phyloP scores from a whole-genome alignment of 2,329 filamentous ascomycete species.

The Xylogone sp. region DNA sequence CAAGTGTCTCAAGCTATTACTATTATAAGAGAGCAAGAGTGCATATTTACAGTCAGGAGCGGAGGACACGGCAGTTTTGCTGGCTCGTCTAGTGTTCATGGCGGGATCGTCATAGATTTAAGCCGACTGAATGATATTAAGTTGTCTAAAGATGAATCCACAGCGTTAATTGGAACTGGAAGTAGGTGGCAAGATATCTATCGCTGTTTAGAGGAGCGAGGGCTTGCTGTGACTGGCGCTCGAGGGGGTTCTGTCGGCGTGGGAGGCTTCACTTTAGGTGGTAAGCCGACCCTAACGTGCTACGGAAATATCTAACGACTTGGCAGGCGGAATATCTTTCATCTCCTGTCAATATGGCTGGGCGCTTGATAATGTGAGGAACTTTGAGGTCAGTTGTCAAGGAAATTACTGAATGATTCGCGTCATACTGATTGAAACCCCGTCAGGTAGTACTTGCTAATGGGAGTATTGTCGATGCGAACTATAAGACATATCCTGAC shows the following conservation, averaged over 20 bases:
- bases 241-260: conserved; percentile 10
- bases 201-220: conserved; percentile 5
- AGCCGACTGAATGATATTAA: conserved; percentile 26
- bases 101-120: conserved; percentile 30
- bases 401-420: too few relatives aligned
- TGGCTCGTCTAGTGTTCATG: conserved; percentile 31
- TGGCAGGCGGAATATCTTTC: conserved; percentile 12
- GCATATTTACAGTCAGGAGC: conserved; percentile 37
- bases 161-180: conserved; percentile 4
- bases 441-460: conserved; percentile 36
- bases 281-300: conserved; percentile 1
- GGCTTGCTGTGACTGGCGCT: conserved; percentile 10
- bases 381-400: conserved; percentile 7
- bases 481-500: conserved; percentile 38
- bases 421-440: too few relatives aligned
- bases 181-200: conserved; percentile 10
- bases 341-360: conserved; percentile 11
- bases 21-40: conserved; percentile 7
- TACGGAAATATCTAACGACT: not conserved
- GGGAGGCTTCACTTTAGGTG: conserved; percentile 11
- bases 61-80: conserved; percentile 40
- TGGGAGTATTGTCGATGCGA: conserved; percentile 42
- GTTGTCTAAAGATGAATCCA: too few relatives aligned
- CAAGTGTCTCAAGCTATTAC: too few relatives aligned
- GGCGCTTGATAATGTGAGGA: conserved; percentile 14